These are phyloP conservation scores for Extremus antarcticus DNA, from an alignment of 495 filamentous ascomycete genomes.

Conservation along the genomic window DNA sequence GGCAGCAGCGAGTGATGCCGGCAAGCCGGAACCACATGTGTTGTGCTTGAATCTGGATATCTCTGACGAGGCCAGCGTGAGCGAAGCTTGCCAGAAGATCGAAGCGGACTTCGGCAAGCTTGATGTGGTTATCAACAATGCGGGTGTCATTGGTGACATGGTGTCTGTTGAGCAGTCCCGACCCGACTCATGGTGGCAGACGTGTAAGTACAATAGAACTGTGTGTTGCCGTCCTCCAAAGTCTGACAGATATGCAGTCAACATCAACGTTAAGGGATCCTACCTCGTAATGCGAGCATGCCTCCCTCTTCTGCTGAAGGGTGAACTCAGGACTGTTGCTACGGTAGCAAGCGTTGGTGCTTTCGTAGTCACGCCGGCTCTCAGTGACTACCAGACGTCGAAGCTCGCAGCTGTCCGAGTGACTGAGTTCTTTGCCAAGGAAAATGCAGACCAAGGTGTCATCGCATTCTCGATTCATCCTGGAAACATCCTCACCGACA, in stretches of 20 bases:
- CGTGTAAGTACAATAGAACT: conserved; percentile 21
- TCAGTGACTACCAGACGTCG: conserved; percentile 34
- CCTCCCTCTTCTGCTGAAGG: conserved; percentile 33
- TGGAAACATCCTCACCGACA: conserved; percentile 39
- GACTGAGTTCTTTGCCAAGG: conserved; percentile 35
- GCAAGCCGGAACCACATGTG: conserved; percentile 33
- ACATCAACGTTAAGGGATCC: conserved; percentile 37
- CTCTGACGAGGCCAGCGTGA: conserved; percentile 30
- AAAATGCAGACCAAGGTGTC: conserved; percentile 39
- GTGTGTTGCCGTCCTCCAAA: neutral
- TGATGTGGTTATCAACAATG: conserved; percentile 48
- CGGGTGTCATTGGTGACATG: conserved; percentile 33
- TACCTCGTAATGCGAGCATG: conserved; percentile 36
- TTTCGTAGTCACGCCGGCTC: conserved; percentile 21
- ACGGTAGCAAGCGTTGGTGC: conserved; percentile 38
- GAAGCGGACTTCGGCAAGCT: conserved; percentile 30
- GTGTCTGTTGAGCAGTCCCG: conserved; percentile 34
- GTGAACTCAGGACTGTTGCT: conserved; percentile 35
- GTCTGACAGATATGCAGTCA: neutral
- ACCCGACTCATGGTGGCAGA: conserved; percentile 37
- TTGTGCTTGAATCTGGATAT: conserved; percentile 36
- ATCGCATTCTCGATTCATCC: conserved; percentile 41
- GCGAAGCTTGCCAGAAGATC: conserved; percentile 23
- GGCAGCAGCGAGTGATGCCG: conserved; percentile 29
- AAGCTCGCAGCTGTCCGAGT: conserved; percentile 43